A percentile compares a stretch with the other conserved stretches of the same genome.
Conservation (phyloP, 2,329 filamentous ascomycete species). For the Aureobasidium sp. region DNA sequence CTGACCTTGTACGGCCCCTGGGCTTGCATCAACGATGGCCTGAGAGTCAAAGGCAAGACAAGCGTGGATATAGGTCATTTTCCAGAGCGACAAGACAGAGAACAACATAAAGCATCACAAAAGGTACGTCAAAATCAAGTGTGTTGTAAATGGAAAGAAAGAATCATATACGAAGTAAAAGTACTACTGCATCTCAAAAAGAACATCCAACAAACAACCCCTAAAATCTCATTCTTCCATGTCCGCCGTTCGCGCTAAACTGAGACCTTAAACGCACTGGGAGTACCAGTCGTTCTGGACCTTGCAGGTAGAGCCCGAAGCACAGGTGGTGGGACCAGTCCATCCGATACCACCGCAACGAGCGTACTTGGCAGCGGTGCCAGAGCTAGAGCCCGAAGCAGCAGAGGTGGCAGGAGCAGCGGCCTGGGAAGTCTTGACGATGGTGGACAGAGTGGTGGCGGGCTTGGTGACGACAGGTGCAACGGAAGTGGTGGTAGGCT, state of each 20-base stretch:
- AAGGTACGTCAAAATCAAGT: neutral
- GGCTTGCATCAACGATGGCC: no score
- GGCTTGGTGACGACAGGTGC: neutral
- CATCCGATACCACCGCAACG: conserved; percentile 30
- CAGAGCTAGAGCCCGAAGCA: neutral
- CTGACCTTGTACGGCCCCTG: no score
- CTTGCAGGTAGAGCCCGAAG: conserved; percentile 27
- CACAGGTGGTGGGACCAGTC: conserved; percentile 28
- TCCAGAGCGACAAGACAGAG: no score
- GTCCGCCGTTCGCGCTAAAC: neutral
- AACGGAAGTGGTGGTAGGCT: neutral
- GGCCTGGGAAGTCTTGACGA: conserved; percentile 1
- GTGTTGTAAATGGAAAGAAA: neutral
- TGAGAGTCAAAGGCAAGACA: no score
- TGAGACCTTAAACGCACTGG: conserved; percentile 23
- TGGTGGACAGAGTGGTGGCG: neutral
- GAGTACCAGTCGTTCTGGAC: conserved; percentile 29
- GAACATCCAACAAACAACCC: neutral
- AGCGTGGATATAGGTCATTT: no score
- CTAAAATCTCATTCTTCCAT: neutral
- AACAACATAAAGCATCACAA: no score
- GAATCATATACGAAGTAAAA: neutral
- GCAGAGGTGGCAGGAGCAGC: conserved; percentile 4
- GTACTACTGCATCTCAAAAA: neutral
- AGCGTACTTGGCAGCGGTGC: conserved; percentile 15